Evolutionary conservation across 2,329 filamentous ascomycete genomes (phyloP).

Genomic region (Simplicillium sp.): DNA sequence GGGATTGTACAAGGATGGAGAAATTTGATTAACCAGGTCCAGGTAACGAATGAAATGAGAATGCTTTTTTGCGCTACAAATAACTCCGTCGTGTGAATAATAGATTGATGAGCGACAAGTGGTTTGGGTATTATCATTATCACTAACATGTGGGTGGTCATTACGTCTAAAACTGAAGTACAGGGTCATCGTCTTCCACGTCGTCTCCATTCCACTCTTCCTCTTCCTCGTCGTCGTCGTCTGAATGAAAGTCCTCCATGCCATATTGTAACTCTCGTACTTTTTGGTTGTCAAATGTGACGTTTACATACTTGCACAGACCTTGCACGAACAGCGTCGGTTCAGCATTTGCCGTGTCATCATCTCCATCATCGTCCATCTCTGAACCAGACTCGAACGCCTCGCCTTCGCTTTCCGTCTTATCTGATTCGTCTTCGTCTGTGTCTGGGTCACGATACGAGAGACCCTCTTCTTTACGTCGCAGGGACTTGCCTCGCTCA

Average conservation of each 20-base stretch:
- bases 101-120: background rate
- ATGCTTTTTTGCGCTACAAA: background rate
- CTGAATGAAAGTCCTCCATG: constrained; percentile 63
- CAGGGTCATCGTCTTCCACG: constrained; percentile 33
- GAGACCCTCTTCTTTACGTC: background rate
- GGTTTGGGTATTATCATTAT: too few species aligned
- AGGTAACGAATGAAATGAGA: background rate
- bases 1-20: constrained; percentile 22
- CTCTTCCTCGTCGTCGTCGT: constrained; percentile 44
- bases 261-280: constrained; percentile 57
- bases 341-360: constrained; percentile 4
- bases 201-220: constrained; percentile 50
- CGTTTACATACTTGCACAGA: constrained; percentile 59
- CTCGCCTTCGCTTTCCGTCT: constrained; percentile 5
- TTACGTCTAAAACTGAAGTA: constrained; percentile 12
- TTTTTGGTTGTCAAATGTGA: constrained; percentile 69
- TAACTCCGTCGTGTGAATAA: background rate
- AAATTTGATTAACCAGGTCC: constrained; percentile 15
- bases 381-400: background rate
- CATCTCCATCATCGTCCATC: constrained; percentile 4
- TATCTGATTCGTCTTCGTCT: constrained; percentile 23
- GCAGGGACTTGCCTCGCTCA: constrained; percentile 1
- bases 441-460: constrained; percentile 38
- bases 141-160: background rate
- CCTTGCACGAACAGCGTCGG: constrained; percentile 45